A percentile compares a stretch with the other conserved stretches of the same genome.
These are phyloP conservation scores for Crithidia fasciculata DNA, from an alignment of 208 protist genomes.

Conservation along the genomic window DNA sequence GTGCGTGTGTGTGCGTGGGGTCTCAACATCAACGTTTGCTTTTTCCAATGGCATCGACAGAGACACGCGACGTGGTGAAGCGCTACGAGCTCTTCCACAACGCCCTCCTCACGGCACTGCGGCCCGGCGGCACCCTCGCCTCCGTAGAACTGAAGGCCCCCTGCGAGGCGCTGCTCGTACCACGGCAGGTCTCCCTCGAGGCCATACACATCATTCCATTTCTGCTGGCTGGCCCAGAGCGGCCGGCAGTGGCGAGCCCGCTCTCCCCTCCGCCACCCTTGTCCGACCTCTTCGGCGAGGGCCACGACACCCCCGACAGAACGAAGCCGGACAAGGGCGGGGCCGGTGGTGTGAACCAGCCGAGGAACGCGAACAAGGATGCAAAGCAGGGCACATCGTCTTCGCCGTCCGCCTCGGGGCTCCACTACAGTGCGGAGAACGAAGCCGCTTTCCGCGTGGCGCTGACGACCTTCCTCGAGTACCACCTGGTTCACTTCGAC, in stretches of 20 bases:
- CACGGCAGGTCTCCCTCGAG: slow-evolving; percentile 50
- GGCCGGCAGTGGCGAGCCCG: background rate
- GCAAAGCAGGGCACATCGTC: background rate
- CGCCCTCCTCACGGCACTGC: slow-evolving; percentile 52
- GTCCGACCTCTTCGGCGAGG: slow-evolving; percentile 18
- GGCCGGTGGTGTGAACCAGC: no score
- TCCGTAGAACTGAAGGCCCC: slow-evolving; percentile 25
- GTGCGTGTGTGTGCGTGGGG: no score
- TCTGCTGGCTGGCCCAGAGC: slow-evolving; percentile 24
- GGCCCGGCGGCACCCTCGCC: slow-evolving; percentile 49
- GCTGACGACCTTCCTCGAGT: slow-evolving; percentile 54
- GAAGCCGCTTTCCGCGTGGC: slow-evolving; percentile 22
- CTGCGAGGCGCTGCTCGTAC: slow-evolving; percentile 61
- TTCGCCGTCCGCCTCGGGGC: background rate
- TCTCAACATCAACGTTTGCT: background rate
- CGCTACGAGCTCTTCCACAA: slow-evolving; percentile 53
- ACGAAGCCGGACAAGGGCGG: background rate
- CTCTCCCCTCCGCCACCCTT: background rate
- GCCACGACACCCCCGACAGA: background rate
- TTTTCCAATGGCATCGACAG: slow-evolving; percentile 27
- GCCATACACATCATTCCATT: slow-evolving; percentile 31
- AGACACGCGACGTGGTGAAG: slow-evolving; percentile 28
- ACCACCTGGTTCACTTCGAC: slow-evolving; percentile 74
- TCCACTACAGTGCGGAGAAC: slow-evolving; percentile 24
- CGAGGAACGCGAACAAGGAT: background rate